These are phyloP conservation scores for Kwoniella sp. DNA, from an alignment of 768 basidiomycete genomes.

Conservation along the genomic window DNA sequence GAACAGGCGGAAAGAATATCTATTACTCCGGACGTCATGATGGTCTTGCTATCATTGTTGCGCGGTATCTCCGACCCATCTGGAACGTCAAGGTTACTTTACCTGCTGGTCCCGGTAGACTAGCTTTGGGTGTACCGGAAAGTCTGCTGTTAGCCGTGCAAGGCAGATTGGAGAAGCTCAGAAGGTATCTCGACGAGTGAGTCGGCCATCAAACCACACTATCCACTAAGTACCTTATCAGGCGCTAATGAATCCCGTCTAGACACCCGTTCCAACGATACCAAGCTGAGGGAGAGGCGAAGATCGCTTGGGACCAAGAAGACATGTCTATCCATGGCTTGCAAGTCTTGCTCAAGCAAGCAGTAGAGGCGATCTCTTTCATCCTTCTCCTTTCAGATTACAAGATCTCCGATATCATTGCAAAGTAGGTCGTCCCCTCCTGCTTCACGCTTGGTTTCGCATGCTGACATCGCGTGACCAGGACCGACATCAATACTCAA, in stretches of 20 bases:
- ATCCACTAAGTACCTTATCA: not conserved
- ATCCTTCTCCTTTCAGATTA: conserved; percentile 90
- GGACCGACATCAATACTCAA: conserved; percentile 57
- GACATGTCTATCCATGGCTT: conserved; percentile 48
- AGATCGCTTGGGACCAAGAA: conserved; percentile 53
- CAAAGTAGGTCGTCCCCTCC: conserved; percentile 63
- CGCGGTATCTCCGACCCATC: conserved; percentile 78
- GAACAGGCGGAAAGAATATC: conserved; percentile 58
- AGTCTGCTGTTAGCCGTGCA: conserved; percentile 32
- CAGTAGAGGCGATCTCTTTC: conserved; percentile 93
- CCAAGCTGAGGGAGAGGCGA: conserved; percentile 46
- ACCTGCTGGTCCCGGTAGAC: conserved; percentile 40
- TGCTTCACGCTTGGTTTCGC: not conserved
- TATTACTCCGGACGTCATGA: conserved; percentile 84
- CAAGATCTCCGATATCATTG: conserved; percentile 77
- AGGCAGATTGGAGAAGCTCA: conserved; percentile 37
- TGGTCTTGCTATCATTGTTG: conserved; percentile 82
- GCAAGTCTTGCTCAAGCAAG: conserved; percentile 68
- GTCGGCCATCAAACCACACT: conserved; percentile 6
- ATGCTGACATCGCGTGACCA: not conserved
- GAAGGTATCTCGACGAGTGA: conserved; percentile 40
- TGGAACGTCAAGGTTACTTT: conserved; percentile 80
- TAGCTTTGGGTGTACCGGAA: conserved; percentile 59
- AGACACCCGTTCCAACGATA: conserved; percentile 43
- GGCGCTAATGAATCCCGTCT: too few species aligned